phyloP scores from a whole-genome alignment of 1,284 basidiomycete genomes.

The Rhodotorula sp. region DNA sequence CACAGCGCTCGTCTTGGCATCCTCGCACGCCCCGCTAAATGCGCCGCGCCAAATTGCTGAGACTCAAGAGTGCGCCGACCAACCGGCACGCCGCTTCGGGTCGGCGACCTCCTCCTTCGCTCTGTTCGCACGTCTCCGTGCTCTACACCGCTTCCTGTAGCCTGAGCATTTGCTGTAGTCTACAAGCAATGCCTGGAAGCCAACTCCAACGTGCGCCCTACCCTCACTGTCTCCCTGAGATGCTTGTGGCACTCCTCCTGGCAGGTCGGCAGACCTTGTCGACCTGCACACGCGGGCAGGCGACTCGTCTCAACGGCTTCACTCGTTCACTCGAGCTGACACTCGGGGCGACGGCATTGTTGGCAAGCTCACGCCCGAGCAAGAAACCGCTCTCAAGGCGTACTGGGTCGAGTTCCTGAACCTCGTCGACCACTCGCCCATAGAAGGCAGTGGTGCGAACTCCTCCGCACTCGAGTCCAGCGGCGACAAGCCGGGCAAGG shows the following conservation, averaged over 20 bases:
- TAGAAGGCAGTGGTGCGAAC: conserved; percentile 11
- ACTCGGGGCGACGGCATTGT: conserved; percentile 40
- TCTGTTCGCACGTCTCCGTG: background rate
- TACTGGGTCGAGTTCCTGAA: conserved; percentile 34
- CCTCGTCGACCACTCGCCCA: conserved; percentile 40
- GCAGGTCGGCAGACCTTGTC: background rate
- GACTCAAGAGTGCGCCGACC: background rate
- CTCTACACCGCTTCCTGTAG: background rate
- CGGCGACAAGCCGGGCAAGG: conserved; percentile 39
- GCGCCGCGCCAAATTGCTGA: background rate
- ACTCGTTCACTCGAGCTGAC: background rate
- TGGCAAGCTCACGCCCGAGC: conserved; percentile 49
- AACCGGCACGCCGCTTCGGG: background rate
- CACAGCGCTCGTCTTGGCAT: too few species aligned
- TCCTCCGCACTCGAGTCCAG: conserved; percentile 8
- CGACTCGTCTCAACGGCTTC: too few species aligned
- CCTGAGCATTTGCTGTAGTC: too few species aligned
- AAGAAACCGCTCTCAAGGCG: conserved; percentile 47
- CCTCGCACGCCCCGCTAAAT: too few species aligned
- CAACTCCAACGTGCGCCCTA: conserved; percentile 16
- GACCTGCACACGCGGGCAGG: background rate
- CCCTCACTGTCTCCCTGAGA: background rate
- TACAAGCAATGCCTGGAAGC: conserved; percentile 10
- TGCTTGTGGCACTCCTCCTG: background rate
- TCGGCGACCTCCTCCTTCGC: background rate